phyloP scores from a whole-genome alignment of 1,284 basidiomycete species.

The Coniferiporia weirii region DNA sequence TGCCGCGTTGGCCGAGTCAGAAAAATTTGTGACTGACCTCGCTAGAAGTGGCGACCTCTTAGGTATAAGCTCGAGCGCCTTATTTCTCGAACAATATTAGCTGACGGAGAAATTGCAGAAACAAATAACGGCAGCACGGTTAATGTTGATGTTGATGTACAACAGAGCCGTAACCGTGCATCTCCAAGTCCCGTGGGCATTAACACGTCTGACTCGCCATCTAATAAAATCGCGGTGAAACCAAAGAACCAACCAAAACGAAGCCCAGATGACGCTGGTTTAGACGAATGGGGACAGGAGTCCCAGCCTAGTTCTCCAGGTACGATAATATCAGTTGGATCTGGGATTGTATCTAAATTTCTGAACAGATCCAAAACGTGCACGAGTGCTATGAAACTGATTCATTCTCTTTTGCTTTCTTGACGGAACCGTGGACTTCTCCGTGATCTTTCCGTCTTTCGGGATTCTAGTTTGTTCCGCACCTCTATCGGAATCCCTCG shows the following conservation, averaged over 20 bases:
- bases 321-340: not conserved
- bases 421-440: too few relatives aligned
- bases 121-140: not conserved
- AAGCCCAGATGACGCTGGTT: conserved; percentile 14
- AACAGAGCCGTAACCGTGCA: not conserved
- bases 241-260: conserved; percentile 7
- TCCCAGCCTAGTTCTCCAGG: conserved; percentile 14
- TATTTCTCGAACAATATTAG: not conserved
- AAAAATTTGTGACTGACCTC: conserved; percentile 7
- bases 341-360: not conserved
- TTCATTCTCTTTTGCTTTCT: not conserved
- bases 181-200: not conserved
- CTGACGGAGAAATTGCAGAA: not conserved
- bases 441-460: too few relatives aligned
- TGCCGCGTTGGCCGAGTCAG: conserved; percentile 7
- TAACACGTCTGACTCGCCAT: too few relatives aligned
- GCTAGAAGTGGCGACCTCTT: not conserved
- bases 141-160: not conserved
- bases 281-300: conserved; percentile 8
- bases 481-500: not conserved
- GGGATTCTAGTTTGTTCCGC: too few relatives aligned
- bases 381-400: conserved; percentile 4
- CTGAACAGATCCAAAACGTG: conserved; percentile 13
- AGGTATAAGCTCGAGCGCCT: not conserved
- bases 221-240: too few relatives aligned